A percentile compares a stretch with the other conserved stretches of the same genome.
Evolutionary conservation across 306 rosid genomes (phyloP).

Genomic region (Medicago ruthenica): DNA sequence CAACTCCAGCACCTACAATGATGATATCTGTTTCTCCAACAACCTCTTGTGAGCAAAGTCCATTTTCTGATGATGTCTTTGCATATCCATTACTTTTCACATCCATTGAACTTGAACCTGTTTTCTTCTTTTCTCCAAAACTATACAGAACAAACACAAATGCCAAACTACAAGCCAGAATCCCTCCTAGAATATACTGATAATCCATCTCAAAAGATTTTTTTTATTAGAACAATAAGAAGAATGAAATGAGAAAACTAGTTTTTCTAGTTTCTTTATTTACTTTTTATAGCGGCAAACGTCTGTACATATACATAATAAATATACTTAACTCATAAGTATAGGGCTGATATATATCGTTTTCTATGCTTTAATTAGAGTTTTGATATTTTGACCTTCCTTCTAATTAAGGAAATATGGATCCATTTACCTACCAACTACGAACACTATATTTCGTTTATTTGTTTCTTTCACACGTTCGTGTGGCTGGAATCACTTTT

Average conservation of each 20-base stretch:
- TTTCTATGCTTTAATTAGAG: not conserved
- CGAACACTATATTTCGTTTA: not conserved
- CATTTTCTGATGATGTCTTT: conserved; percentile 46
- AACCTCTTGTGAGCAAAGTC: conserved; percentile 32
- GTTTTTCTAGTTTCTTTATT: not conserved
- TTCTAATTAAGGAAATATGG: not conserved
- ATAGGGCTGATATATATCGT: not conserved
- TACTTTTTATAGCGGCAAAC: conserved; percentile 35
- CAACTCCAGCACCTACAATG: conserved; percentile 63
- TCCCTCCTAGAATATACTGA: conserved; percentile 49
- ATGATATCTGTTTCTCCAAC: conserved; percentile 40
- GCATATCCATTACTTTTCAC: conserved; percentile 33
- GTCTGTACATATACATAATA: not conserved
- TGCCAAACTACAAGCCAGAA: conserved; percentile 52
- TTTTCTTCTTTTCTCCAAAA: conserved; percentile 49
- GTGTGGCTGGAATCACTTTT: not conserved
- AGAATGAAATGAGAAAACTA: conserved; percentile 3
- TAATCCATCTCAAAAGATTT: conserved; percentile 51
- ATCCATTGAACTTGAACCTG: conserved; percentile 48
- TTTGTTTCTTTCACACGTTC: not conserved
- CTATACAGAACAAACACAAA: conserved; percentile 48
- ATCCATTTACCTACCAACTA: conserved; percentile 30
- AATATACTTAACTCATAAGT: conserved; percentile 39
- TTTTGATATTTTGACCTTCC: not conserved
- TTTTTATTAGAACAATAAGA: not conserved